Evolutionary conservation across 2,329 filamentous ascomycete genomes (phyloP).

Genomic region (Conoideocrella luteorostrata): DNA sequence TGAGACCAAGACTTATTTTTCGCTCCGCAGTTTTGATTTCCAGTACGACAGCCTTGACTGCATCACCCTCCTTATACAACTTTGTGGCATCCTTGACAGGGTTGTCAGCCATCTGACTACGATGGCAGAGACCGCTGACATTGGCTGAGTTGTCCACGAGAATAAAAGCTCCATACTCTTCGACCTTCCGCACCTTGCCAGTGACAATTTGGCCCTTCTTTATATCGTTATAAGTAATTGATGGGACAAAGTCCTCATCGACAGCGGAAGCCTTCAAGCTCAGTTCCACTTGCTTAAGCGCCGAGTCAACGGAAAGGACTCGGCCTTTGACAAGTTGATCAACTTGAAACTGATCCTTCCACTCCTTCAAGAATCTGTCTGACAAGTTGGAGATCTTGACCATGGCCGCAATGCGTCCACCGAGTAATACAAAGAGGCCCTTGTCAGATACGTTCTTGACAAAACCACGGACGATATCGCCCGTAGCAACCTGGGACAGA

Average conservation of each 20-base stretch:
- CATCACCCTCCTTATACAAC: slow-evolving; percentile 82
- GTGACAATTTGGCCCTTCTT: slow-evolving; percentile 75
- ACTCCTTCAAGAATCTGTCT: slow-evolving; percentile 87
- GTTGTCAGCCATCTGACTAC: slow-evolving; percentile 84
- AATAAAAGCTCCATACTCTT: slow-evolving; percentile 93
- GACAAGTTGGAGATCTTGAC: slow-evolving; percentile 85
- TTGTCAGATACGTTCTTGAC: slow-evolving; percentile 85
- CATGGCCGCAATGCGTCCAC: slow-evolving; percentile 73
- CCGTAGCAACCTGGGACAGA: slow-evolving; percentile 63
- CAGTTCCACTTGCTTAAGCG: slow-evolving; percentile 69
- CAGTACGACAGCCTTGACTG: slow-evolving; percentile 86
- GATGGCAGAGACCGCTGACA: slow-evolving; percentile 88
- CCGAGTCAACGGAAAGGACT: slow-evolving; percentile 63
- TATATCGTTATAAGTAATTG: slow-evolving; percentile 69
- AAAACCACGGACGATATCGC: slow-evolving; percentile 83
- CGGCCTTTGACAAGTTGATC: slow-evolving; percentile 90
- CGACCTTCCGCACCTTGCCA: slow-evolving; percentile 86
- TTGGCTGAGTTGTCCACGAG: slow-evolving; percentile 81
- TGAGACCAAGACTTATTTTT: slow-evolving; percentile 83
- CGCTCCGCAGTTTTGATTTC: slow-evolving; percentile 69
- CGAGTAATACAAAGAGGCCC: slow-evolving; percentile 79
- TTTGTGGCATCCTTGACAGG: slow-evolving; percentile 77
- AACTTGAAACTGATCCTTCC: slow-evolving; percentile 82
- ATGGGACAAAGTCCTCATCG: slow-evolving; percentile 70
- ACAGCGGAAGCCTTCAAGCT: slow-evolving; percentile 81